These are phyloP conservation scores for Rhododendron ovatum DNA, from an alignment of 148 eudicot species.

Conservation along the genomic window DNA sequence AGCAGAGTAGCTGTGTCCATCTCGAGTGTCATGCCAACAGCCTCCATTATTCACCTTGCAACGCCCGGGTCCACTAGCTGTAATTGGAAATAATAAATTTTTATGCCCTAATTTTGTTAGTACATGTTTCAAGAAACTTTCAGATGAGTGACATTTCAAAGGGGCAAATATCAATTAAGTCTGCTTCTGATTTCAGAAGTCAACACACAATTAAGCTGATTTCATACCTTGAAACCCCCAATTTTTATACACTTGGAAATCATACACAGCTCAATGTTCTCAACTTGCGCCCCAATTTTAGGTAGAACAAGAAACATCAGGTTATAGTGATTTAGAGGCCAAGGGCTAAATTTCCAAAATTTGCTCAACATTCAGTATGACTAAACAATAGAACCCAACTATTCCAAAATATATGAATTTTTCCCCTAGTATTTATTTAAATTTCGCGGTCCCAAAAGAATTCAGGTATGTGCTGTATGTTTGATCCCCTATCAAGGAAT, in stretches of 20 bases:
- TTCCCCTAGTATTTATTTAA: not conserved
- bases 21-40: constrained; percentile 84
- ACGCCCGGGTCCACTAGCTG: constrained; percentile 90
- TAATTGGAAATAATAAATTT: constrained; percentile 7
- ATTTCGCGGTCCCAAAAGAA: not conserved
- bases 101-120: not conserved
- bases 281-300: not conserved
- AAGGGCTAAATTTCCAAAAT: not conserved
- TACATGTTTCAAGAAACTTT: not conserved
- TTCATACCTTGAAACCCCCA: not conserved
- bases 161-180: too few relatives aligned
- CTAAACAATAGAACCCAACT: not conserved
- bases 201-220: not conserved
- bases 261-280: not conserved
- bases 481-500: not conserved
- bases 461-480: not conserved
- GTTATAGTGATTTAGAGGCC: not conserved
- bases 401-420: not conserved
- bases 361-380: not conserved
- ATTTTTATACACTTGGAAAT: not conserved
- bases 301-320: not conserved
- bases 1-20: constrained; percentile 73
- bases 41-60: constrained; percentile 89
- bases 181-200: not conserved
- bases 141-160: not conserved